Conservation (phyloP, 805 yeast genomes). For the Saitoella complicata region DNA sequence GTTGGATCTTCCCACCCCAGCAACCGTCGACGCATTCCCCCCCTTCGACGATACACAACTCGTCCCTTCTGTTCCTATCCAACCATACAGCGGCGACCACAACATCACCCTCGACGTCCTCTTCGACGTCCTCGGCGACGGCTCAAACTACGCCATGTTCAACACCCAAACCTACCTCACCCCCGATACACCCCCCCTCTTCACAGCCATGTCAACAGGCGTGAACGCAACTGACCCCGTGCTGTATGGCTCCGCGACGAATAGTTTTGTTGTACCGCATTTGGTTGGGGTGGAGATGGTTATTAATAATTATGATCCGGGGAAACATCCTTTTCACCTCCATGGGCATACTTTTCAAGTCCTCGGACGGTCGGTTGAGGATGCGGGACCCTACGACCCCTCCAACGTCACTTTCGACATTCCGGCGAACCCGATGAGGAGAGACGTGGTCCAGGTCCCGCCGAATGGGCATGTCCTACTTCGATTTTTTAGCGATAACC, state of each 20-base stretch:
- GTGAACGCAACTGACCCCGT: constrained; percentile 33
- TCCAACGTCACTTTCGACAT: constrained; percentile 26
- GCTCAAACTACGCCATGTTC: constrained; percentile 93
- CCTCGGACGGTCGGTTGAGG: constrained; percentile 47
- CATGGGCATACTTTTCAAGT: constrained; percentile 90
- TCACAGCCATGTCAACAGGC: constrained; percentile 59
- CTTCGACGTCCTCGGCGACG: constrained; percentile 75
- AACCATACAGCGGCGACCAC: constrained; percentile 50
- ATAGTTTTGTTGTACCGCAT: constrained; percentile 53
- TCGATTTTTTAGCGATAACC: constrained; percentile 83
- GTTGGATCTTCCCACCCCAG: constrained; percentile 28
- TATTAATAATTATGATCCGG: constrained; percentile 73
- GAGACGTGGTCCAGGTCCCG: constrained; percentile 67
- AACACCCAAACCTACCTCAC: constrained; percentile 62
- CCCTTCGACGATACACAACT: constrained; percentile 64
- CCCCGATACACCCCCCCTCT: constrained; percentile 76
- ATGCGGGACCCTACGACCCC: constrained; percentile 43
- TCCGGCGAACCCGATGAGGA: constrained; percentile 63
- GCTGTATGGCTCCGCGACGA: constrained; percentile 73
- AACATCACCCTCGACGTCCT: constrained; percentile 52
- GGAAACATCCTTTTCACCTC: constrained; percentile 93
- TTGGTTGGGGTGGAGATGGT: constrained; percentile 63
- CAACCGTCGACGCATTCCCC: constrained; percentile 26
- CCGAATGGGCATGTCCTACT: constrained; percentile 76
- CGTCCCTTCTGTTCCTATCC: constrained; percentile 43